phyloP scores from a whole-genome alignment of 2,329 filamentous ascomycete genomes.

The Diplodia corticola region DNA sequence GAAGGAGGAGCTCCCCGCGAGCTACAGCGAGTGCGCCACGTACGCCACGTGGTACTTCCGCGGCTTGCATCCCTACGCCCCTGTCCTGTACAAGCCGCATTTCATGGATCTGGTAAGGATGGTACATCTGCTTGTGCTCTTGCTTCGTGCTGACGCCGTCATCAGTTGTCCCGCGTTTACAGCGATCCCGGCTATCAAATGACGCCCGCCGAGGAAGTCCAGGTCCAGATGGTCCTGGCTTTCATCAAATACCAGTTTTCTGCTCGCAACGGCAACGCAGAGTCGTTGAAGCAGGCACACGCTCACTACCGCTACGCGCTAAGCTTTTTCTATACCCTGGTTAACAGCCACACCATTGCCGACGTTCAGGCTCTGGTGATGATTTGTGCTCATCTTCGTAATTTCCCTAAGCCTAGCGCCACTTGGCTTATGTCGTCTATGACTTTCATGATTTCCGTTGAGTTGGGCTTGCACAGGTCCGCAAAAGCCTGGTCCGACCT shows the following conservation, averaged over 20 bases:
- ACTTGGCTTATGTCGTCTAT: conserved; percentile 68
- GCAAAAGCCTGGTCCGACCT: conserved; percentile 58
- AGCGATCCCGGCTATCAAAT: conserved; percentile 66
- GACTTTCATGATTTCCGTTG: conserved; percentile 68
- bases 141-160: neutral
- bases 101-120: conserved; percentile 67
- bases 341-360: conserved; percentile 61
- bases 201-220: conserved; percentile 64
- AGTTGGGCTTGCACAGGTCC: conserved; percentile 74
- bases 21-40: conserved; percentile 22
- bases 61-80: conserved; percentile 69
- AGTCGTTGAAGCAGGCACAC: conserved; percentile 64
- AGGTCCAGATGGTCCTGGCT: conserved; percentile 77
- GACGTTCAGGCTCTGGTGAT: conserved; percentile 73
- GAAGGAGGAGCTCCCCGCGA: conserved; percentile 21
- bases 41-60: conserved; percentile 76
- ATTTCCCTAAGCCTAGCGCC: conserved; percentile 76
- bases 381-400: conserved; percentile 70
- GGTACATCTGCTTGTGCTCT: neutral
- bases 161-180: conserved; percentile 56
- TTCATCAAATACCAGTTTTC: conserved; percentile 77
- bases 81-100: conserved; percentile 73
- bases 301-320: conserved; percentile 77
- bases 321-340: conserved; percentile 66
- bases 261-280: conserved; percentile 63